Conservation (phyloP, 345 rosid genomes). For the Euphorbia peplus region DNA sequence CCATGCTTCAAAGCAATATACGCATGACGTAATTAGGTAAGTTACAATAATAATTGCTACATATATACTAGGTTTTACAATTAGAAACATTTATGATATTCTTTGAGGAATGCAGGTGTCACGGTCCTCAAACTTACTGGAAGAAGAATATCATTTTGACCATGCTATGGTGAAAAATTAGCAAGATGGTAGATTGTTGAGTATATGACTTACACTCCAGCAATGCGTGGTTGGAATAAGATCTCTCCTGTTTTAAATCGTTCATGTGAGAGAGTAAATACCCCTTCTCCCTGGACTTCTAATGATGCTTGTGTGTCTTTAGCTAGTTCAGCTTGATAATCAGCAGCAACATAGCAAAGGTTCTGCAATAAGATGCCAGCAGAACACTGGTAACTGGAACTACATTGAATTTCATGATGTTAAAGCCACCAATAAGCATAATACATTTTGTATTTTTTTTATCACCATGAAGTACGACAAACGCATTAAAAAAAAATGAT, state of each 20-base stretch:
- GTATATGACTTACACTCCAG: slow-evolving; percentile 67
- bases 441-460: slow-evolving; percentile 10
- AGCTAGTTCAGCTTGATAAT: slow-evolving; percentile 61
- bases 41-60: neutral
- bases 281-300: slow-evolving; percentile 67
- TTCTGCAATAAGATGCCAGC: slow-evolving; percentile 41
- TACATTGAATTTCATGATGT: slow-evolving; percentile 10
- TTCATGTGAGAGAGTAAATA: slow-evolving; percentile 73
- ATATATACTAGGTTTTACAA: neutral
- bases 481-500: neutral
- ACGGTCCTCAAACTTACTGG: neutral
- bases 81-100: neutral
- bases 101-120: neutral
- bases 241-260: slow-evolving; percentile 93
- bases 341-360: slow-evolving; percentile 86
- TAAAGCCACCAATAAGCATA: neutral
- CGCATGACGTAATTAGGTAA: neutral
- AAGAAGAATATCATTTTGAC: neutral
- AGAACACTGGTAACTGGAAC: slow-evolving; percentile 20
- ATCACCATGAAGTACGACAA: neutral
- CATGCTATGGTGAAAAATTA: slow-evolving; percentile 6
- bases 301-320: slow-evolving; percentile 63
- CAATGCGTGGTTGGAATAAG: slow-evolving; percentile 80
- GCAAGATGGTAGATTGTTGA: neutral
- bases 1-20: neutral